phyloP scores from a whole-genome alignment of 73 alveolate genomes.

The Tetrahymena thermophila region DNA sequence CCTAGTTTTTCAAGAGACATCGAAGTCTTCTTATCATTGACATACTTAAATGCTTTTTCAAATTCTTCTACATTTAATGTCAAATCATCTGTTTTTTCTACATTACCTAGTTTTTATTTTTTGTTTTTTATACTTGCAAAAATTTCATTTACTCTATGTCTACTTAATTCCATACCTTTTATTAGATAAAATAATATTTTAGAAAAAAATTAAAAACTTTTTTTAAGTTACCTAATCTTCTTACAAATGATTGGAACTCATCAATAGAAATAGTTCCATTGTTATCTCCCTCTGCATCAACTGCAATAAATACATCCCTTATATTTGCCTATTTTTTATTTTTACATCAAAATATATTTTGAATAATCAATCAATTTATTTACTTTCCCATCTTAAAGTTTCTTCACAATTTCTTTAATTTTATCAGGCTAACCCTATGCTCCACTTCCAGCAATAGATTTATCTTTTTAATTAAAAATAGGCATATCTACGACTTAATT shows the following conservation, averaged over 20 bases:
- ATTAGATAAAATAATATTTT: background rate
- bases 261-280: background rate
- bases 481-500: background rate
- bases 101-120: background rate
- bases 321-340: background rate
- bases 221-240: background rate
- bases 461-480: background rate
- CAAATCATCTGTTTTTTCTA: background rate
- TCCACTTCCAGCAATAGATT: background rate
- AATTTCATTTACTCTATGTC: constrained; percentile 42
- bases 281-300: background rate
- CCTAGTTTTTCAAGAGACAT: constrained; percentile 43
- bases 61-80: constrained; percentile 25
- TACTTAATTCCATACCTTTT: constrained; percentile 29
- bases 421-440: background rate
- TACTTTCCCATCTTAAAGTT: background rate
- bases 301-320: background rate
- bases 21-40: constrained; percentile 22
- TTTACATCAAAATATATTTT: background rate
- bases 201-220: background rate
- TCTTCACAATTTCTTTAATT: background rate
- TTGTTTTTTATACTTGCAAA: constrained; percentile 23
- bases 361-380: background rate
- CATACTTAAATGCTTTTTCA: constrained; percentile 31
- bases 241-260: background rate